Percentiles rank a stretch among this genome's conserved stretches.
phyloP scores from a whole-genome alignment of 2,329 filamentous ascomycete species.

The Cladosporium austrohemisphaericum region DNA sequence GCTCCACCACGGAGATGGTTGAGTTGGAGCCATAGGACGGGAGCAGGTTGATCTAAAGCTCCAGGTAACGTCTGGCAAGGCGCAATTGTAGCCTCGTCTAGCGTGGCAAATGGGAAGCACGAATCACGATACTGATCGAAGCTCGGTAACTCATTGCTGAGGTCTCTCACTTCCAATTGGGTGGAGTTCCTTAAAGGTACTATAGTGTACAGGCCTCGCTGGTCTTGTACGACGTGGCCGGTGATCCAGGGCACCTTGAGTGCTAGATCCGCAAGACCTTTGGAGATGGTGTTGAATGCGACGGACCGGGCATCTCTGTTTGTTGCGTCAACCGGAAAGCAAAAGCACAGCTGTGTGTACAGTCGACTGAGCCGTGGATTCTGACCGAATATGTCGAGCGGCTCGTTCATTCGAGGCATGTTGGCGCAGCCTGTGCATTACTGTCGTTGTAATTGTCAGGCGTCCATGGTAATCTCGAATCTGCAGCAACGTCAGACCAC shows the following conservation, averaged over 20 bases:
- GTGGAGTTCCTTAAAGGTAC: not conserved
- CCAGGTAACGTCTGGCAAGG: constrained; percentile 5
- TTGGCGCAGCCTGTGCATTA: no score
- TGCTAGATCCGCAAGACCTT: not conserved
- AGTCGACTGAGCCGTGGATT: constrained; percentile 8
- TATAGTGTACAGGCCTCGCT: not conserved
- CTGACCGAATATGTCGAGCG: constrained; percentile 14
- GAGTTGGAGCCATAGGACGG: constrained; percentile 16
- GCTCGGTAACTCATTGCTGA: not conserved
- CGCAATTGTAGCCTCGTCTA: constrained; percentile 14
- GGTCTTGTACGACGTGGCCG: not conserved
- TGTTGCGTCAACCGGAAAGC: constrained; percentile 1
- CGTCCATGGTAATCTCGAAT: no score
- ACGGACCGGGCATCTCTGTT: no score
- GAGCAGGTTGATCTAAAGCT: not conserved
- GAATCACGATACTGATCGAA: not conserved
- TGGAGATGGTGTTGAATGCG: not conserved
- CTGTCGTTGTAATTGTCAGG: no score
- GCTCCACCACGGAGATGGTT: constrained; percentile 19
- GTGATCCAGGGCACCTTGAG: not conserved
- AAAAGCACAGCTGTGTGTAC: constrained; percentile 15
- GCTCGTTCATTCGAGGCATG: no score
- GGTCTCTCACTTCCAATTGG: not conserved
- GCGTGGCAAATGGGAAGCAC: constrained; percentile 12
- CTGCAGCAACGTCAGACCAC: no score